Evolutionary conservation across 371 early-diverging fungal species (phyloP), one percentile per base, ranked within the genome.

Genomic region (Mortierella polycephala): DNA sequence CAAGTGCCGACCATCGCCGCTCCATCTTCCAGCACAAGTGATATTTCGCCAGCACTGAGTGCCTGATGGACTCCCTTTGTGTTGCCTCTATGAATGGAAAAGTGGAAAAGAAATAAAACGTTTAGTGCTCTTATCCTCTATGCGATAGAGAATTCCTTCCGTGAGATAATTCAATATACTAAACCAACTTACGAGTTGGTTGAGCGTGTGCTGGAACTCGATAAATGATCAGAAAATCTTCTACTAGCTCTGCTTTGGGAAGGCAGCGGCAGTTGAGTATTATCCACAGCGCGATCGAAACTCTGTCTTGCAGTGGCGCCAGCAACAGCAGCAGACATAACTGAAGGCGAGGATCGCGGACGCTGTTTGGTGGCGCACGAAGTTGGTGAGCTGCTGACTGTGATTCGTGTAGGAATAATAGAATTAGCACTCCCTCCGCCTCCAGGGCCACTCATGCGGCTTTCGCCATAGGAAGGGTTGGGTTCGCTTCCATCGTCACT

Each of bases 1-100:
- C 87, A 85, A 42, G 62, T 79, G 7, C 80, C 80, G 4, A 72
- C 62, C 11, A 66, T 67, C 18, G 69, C 69, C 2, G 70, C 57
- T 0, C 80, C 80, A 9, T 63, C 65, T 39, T 37, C 66, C 69
- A 79, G 69, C 47, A 70, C 50, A 11, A 67, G 49, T 5, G 69
- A 71, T 41, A 63, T 37, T 44, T 64, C 64, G n/a, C 67, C 73
- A n/a, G 47, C 46, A 52, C 23, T 62, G 20, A 57, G 49, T 20
- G 56, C 30, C 21, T 61, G 62, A 10, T 40, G 55, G 49, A 44
- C 23, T 10, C 51, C 53, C 55, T 61, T 67, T 14, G 56, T 53
- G 9, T 57, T 67, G 54, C 52, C 80, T 58, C 77, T 75, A 61
- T 21, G 67, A 45, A 8, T 81, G 67, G 39, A 74, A 73, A 6